Conservation (phyloP, 1,284 basidiomycete genomes). For the Papiliotrema laurentii region DNA sequence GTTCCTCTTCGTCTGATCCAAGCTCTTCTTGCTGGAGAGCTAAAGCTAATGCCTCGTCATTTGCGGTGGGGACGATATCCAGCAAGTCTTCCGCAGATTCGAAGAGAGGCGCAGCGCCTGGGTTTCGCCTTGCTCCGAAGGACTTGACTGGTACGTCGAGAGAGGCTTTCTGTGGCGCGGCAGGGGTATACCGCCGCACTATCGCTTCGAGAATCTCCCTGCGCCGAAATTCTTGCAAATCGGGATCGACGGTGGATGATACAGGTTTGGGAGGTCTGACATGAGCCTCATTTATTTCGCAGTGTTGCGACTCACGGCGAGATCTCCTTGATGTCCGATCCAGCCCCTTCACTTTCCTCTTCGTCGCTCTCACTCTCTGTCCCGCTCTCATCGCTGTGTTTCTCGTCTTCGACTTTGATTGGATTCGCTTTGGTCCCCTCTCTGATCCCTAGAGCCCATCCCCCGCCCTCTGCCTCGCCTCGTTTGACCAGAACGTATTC, state of each 20-base stretch:
- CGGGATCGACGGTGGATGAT: slow-evolving; percentile 53
- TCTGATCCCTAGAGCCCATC: slow-evolving; percentile 87
- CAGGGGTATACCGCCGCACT: slow-evolving; percentile 55
- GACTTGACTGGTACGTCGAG: slow-evolving; percentile 31
- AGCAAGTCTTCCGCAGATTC: slow-evolving; percentile 54
- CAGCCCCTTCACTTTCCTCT: slow-evolving; percentile 58
- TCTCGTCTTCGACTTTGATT: slow-evolving; percentile 61
- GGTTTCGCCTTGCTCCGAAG: slow-evolving; percentile 28
- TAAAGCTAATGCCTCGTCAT: slow-evolving; percentile 44
- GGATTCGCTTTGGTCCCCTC: slow-evolving; percentile 75
- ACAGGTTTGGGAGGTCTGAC: slow-evolving; percentile 4
- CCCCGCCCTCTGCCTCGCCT: slow-evolving; percentile 68
- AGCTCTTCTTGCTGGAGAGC: slow-evolving; percentile 45
- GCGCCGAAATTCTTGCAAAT: slow-evolving; percentile 63
- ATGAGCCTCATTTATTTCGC: background rate
- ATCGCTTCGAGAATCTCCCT: slow-evolving; percentile 65
- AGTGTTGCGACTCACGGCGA: slow-evolving; percentile 54
- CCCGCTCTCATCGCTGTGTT: slow-evolving; percentile 20
- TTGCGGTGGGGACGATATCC: slow-evolving; percentile 30
- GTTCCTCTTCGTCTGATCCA: slow-evolving; percentile 39
- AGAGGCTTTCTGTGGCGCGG: slow-evolving; percentile 39
- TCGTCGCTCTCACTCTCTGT: slow-evolving; percentile 26
- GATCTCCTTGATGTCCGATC: slow-evolving; percentile 59
- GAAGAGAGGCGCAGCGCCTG: slow-evolving; percentile 54
- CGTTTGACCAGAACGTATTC: slow-evolving; percentile 93